A percentile compares a stretch with the other conserved stretches of the same genome.
These are phyloP conservation scores for Gynandropsis gynandra DNA, from an alignment of 345 rosid genomes.

Conservation along the genomic window DNA sequence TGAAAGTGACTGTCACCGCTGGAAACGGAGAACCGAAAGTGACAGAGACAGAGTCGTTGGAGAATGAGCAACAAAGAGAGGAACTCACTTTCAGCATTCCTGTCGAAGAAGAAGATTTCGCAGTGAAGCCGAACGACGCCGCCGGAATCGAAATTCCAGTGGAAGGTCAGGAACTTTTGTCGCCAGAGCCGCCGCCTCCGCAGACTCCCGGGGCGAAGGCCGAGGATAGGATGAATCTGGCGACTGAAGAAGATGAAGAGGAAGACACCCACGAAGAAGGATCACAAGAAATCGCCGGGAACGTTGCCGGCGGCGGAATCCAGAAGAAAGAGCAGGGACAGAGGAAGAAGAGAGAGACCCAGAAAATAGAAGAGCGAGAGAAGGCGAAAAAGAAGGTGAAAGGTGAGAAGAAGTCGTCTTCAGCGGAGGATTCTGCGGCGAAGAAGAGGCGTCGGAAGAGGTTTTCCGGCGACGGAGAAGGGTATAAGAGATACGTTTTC, in stretches of 20 bases:
- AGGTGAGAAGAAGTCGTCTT: background rate
- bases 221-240: background rate
- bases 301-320: too few species aligned
- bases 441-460: constrained; percentile 18
- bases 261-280: background rate
- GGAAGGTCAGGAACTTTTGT: constrained; percentile 1
- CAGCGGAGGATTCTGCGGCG: constrained; percentile 1
- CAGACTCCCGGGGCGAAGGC: constrained; percentile 16
- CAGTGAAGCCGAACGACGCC: background rate
- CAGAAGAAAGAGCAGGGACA: background rate
- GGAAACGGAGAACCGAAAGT: constrained; percentile 13
- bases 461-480: constrained; percentile 24
- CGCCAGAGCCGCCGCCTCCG: constrained; percentile 26
- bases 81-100: constrained; percentile 20
- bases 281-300: background rate
- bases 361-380: constrained; percentile 3
- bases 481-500: constrained; percentile 54
- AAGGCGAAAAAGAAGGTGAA: constrained; percentile 10
- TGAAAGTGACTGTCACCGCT: constrained; percentile 17
- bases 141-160: constrained; percentile 22
- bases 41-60: constrained; percentile 10
- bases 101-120: background rate
- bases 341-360: constrained; percentile 5
- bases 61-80: constrained; percentile 15
- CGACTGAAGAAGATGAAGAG: background rate